Percentiles rank a stretch among this genome's conserved stretches.
These are phyloP conservation scores for Aspergillus sp. DNA, from an alignment of 2,329 filamentous ascomycete genomes.

Conservation along the genomic window DNA sequence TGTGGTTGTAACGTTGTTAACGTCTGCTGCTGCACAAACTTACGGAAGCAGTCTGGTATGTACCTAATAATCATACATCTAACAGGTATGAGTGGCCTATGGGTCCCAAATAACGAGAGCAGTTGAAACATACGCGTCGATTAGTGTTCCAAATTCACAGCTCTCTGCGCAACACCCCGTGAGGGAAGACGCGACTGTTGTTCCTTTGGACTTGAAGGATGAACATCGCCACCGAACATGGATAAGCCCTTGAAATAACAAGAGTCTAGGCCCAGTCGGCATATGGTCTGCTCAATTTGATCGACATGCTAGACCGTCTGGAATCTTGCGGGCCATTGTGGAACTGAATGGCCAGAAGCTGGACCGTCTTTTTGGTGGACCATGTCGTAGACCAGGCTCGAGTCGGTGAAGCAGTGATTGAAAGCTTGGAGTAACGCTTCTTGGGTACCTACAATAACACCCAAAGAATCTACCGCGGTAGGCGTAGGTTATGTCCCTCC, in stretches of 20 bases:
- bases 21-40: neutral
- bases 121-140: neutral
- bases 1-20: neutral
- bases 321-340: neutral
- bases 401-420: neutral
- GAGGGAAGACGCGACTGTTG: neutral
- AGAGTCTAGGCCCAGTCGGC: constrained; percentile 5
- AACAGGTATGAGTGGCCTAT: constrained; percentile 3
- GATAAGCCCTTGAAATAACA: neutral
- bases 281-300: neutral
- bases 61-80: neutral
- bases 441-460: neutral
- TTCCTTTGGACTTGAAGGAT: neutral
- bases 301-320: neutral
- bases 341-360: neutral
- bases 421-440: neutral
- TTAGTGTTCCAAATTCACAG: neutral
- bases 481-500: neutral
- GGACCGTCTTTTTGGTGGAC: neutral
- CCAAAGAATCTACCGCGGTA: neutral
- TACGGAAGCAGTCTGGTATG: constrained; percentile 4
- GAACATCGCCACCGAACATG: neutral
- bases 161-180: neutral
- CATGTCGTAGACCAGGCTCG: neutral
- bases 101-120: neutral